Evolutionary conservation across 495 filamentous ascomycete genomes (phyloP).

Genomic region (Aspergillus leporis): DNA sequence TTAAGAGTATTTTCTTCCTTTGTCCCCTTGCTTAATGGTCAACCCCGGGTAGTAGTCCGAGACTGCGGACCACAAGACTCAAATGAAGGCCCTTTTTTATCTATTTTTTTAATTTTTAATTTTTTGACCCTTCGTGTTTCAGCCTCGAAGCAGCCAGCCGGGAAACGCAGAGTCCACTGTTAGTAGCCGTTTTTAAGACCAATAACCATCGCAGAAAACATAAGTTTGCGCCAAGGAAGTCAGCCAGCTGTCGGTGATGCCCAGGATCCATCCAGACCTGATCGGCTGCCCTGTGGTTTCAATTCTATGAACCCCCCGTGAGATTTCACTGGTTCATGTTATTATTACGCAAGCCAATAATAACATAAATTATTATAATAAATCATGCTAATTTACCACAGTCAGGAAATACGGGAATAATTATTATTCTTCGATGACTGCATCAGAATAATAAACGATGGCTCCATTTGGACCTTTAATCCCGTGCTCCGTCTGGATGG

Average conservation of each 20-base stretch:
- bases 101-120: constrained; percentile 8
- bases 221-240: constrained; percentile 13
- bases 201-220: constrained; percentile 9
- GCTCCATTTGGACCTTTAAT: constrained; percentile 17
- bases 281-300: constrained; percentile 8
- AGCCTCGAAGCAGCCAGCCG: constrained; percentile 9
- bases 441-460: constrained; percentile 15
- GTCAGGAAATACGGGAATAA: background rate
- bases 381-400: background rate
- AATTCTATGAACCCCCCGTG: background rate
- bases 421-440: constrained; percentile 8
- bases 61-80: no score
- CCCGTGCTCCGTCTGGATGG: constrained; percentile 15
- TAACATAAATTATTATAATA: background rate
- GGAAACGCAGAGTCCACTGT: constrained; percentile 14
- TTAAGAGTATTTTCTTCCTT: background rate
- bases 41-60: background rate
- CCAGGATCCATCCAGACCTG: constrained; percentile 9
- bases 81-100: no score
- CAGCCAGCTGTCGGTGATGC: constrained; percentile 17
- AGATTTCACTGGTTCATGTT: background rate
- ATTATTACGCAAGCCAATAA: background rate
- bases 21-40: constrained; percentile 11
- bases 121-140: background rate
- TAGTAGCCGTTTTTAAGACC: constrained; percentile 4